These are phyloP conservation scores for Pelomyxa schiedti DNA, from an alignment of 78 protist species.

Conservation along the genomic window DNA sequence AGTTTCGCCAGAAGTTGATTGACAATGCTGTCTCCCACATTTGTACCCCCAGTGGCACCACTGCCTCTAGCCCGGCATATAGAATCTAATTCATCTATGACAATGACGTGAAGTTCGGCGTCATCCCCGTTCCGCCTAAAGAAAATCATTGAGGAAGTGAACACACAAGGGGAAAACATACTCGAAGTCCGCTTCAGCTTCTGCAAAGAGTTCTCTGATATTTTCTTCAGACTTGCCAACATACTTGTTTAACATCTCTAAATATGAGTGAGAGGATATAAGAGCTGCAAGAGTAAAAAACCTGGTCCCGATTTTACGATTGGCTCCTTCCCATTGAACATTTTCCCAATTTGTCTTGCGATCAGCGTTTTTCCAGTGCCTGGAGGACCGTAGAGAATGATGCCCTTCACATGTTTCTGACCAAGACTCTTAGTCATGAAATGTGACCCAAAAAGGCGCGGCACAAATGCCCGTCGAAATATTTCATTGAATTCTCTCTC, in stretches of 20 bases:
- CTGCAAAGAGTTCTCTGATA: slow-evolving; percentile 85
- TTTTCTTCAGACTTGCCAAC: slow-evolving; percentile 96
- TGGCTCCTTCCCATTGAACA: slow-evolving; percentile 90
- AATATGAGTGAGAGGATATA: no score
- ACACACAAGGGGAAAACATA: slow-evolving; percentile 53
- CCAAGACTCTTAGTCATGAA: slow-evolving; percentile 80
- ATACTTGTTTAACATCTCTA: slow-evolving; percentile 66
- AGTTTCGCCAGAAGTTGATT: slow-evolving; percentile 95
- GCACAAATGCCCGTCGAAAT: slow-evolving; percentile 96
- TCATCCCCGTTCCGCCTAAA: slow-evolving; percentile 71
- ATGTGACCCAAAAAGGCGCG: slow-evolving; percentile 85
- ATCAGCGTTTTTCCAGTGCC: slow-evolving; percentile 98
- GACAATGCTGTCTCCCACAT: slow-evolving; percentile 93
- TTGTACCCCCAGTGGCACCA: slow-evolving; percentile 36
- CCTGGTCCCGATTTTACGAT: slow-evolving; percentile 84
- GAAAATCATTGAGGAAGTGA: neutral
- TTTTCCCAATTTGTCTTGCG: slow-evolving; percentile 97
- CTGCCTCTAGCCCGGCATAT: slow-evolving; percentile 87
- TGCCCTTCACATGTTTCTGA: slow-evolving; percentile 88
- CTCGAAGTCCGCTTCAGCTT: neutral
- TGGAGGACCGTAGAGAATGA: slow-evolving; percentile 95
- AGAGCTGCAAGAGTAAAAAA: no score
- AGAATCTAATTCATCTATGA: slow-evolving; percentile 98
- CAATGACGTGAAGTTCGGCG: slow-evolving; percentile 87
- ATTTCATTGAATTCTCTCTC: slow-evolving; percentile 80